A percentile compares a stretch with the other conserved stretches of the same genome.
These are phyloP conservation scores for Rutidosis leptorrhynchoides DNA, from an alignment of 129 eudicot genomes.

Conservation along the genomic window DNA sequence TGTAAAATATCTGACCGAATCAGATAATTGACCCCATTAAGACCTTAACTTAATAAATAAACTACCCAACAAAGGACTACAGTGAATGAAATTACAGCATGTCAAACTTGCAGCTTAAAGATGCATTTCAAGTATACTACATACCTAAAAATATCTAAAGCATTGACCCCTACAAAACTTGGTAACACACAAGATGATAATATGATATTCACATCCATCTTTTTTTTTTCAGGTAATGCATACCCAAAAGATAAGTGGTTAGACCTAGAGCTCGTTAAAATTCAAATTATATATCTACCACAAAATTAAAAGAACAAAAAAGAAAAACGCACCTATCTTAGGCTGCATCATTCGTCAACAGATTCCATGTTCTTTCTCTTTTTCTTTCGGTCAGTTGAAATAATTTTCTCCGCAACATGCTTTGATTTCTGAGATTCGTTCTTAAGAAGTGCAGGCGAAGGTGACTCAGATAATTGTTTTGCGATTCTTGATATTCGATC, in stretches of 20 bases:
- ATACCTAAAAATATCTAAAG: background rate
- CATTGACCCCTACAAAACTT: background rate
- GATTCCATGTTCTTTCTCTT: conserved; percentile 33
- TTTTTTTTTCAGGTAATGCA: too few species aligned
- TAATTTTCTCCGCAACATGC: conserved; percentile 28
- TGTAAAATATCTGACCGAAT: too few species aligned
- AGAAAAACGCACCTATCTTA: conserved; percentile 15
- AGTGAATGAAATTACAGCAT: background rate
- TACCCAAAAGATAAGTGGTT: background rate
- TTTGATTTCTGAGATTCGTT: conserved; percentile 21
- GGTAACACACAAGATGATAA: background rate
- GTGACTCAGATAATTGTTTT: conserved; percentile 34
- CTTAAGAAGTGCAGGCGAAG: conserved; percentile 19
- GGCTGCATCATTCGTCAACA: conserved; percentile 14
- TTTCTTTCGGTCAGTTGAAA: conserved; percentile 31
- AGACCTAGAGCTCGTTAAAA: background rate
- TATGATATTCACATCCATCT: background rate
- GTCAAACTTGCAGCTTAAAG: background rate
- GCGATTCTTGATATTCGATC: conserved; percentile 32
- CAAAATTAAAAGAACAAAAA: background rate
- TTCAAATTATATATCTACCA: conserved; percentile 1
- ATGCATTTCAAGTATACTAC: background rate
- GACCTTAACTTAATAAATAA: too few species aligned
- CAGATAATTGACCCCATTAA: too few species aligned
- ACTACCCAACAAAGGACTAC: background rate